phyloP scores from a whole-genome alignment of 2,329 filamentous ascomycete species.

The Botrytis elliptica region DNA sequence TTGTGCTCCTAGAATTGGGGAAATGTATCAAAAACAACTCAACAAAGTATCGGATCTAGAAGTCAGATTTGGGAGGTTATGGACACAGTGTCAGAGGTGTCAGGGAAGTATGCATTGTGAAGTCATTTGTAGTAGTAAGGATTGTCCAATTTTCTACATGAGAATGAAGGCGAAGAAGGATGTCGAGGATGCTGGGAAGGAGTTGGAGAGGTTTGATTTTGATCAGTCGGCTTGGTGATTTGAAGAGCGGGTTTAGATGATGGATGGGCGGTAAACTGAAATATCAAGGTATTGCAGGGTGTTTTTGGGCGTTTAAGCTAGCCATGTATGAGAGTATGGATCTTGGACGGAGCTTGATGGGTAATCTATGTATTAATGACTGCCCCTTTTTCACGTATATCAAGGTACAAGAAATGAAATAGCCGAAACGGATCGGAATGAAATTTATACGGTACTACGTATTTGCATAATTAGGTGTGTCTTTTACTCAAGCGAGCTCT shows the following conservation, averaged over 20 bases:
- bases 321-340: too few relatives aligned
- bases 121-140: constrained; percentile 93
- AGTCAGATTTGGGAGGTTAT: constrained; percentile 85
- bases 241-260: not conserved
- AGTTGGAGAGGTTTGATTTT: constrained; percentile 83
- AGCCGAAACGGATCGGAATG: not conserved
- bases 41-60: constrained; percentile 89
- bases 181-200: constrained; percentile 89
- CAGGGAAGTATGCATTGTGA: constrained; percentile 98
- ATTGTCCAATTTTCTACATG: constrained; percentile 99
- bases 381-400: not conserved
- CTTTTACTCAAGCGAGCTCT: not conserved
- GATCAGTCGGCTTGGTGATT: constrained; percentile 63
- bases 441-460: not conserved
- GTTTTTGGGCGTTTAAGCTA: not conserved
- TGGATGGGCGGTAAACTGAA: not conserved
- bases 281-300: not conserved
- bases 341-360: not conserved
- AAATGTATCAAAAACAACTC: constrained; percentile 90
- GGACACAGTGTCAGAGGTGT: constrained; percentile 97
- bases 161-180: constrained; percentile 99
- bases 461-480: not conserved
- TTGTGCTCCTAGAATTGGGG: constrained; percentile 80
- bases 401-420: not conserved
- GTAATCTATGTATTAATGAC: not conserved